A percentile compares a stretch with the other conserved stretches of the same genome.
Conservation (phyloP, 2,329 filamentous ascomycete genomes). For the Trichoderma sp. region DNA sequence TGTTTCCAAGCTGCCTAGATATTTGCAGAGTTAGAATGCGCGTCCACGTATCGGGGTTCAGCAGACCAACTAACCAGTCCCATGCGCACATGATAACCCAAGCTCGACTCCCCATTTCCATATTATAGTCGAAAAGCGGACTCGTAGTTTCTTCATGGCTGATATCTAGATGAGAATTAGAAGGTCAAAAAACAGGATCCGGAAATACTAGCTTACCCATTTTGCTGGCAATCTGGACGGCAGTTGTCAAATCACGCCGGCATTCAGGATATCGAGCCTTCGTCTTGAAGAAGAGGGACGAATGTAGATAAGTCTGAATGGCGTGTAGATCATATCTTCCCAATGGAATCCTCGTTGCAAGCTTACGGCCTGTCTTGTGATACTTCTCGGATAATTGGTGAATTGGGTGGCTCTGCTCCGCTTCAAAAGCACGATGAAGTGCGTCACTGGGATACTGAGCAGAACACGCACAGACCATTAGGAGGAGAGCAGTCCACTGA, state of each 20-base stretch:
- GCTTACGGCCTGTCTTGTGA: conserved; percentile 35
- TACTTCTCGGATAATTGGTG: conserved; percentile 33
- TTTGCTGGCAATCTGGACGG: conserved; percentile 31
- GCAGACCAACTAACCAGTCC: conserved; percentile 35
- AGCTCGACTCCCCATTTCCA: conserved; percentile 37
- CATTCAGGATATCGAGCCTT: conserved; percentile 38
- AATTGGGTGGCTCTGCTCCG: conserved; percentile 32
- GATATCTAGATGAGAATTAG: conserved; percentile 27
- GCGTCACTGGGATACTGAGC: conserved; percentile 35
- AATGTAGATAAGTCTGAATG: conserved; percentile 38
- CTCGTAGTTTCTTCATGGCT: conserved; percentile 33
- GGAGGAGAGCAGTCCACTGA: conserved; percentile 40
- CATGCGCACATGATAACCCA: conserved; percentile 40
- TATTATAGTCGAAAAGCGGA: conserved; percentile 34
- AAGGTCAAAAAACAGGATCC: background rate
- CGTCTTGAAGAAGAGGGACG: conserved; percentile 39
- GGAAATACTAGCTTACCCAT: conserved; percentile 27
- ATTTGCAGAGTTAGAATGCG: background rate
- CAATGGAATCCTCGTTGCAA: conserved; percentile 34
- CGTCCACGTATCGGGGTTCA: background rate
- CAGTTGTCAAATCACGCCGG: conserved; percentile 38
- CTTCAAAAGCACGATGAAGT: conserved; percentile 33
- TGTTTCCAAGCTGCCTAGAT: conserved; percentile 37
- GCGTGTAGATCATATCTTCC: conserved; percentile 35
- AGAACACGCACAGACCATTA: conserved; percentile 40